Base-by-base conservation (phyloP, 1,284 basidiomycete species). In the Marasmius sp. region DNA sequence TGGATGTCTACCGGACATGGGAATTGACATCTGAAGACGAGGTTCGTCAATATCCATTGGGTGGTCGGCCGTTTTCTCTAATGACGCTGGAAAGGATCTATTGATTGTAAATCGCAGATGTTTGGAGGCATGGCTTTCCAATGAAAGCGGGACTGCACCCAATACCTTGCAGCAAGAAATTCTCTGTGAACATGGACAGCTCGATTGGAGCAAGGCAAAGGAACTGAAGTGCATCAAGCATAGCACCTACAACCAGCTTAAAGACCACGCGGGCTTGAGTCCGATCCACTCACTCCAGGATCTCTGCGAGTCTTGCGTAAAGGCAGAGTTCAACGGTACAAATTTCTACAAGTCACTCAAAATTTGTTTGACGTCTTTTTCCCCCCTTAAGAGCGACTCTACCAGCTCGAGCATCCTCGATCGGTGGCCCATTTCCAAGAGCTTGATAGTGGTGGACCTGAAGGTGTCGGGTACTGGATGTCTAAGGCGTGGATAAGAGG, bases 401-500 rank as follows among this genome's bases (percentile, higher is more conserved):
- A 93, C 72, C 79, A 82, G 62, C 75, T 82, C 10, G 78, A 87
- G 65, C 92, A 93, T 72, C 85, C 87, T 36, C 79, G 75, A 58
- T 68, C 81, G 14, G 85, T 89, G 0, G 72, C 74, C n/a, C 73
- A 78, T 54, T 87, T 92, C 61, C 85, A 89, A 52, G 75, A 80
- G 5, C 70, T 85, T 6, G 77, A 78, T 55, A 75, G 79, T 39
- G 72, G 78, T 5, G 75, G 75, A 20, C 76, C 77, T 18, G 79
- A 80, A 56, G 74, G 75, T 36, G 65, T 69, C n/a, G 83, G 84
- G 11, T 87, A 80, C 69, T 92, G 88, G 87, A 85, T 93, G 68
- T 93, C 92, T 1, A 91, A 88, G 68, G 70, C 75, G 11, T 94
- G 92, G 92, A 70, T 91, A 4, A 89, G 82, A 82, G 91, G 92